Evolutionary conservation across 2,329 filamentous ascomycete species (phyloP).

Genomic region (Trichoderma oligosporum): DNA sequence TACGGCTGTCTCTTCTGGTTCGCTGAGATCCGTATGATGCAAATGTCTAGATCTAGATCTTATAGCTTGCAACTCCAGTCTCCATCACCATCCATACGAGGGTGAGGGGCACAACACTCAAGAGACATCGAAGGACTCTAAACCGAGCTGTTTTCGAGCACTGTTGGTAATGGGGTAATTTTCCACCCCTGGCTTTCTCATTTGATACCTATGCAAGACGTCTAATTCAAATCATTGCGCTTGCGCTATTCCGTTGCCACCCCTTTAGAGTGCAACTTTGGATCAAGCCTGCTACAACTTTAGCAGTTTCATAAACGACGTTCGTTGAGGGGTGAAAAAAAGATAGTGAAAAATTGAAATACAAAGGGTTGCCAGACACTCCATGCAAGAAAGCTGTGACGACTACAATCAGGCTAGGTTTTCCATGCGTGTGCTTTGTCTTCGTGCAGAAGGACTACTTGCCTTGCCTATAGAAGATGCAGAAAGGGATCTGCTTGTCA

Average conservation of each 20-base stretch:
- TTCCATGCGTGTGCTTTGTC: not conserved
- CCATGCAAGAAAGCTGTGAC: not conserved
- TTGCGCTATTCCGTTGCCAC: conserved; percentile 7
- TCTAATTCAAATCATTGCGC: not conserved
- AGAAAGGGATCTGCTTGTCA: not conserved
- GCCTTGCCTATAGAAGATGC: not conserved
- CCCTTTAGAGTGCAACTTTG: not conserved
- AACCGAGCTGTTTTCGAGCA: not conserved
- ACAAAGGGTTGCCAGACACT: not conserved
- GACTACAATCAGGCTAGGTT: not conserved
- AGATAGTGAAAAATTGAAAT: not conserved
- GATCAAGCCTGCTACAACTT: not conserved
- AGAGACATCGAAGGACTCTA: not conserved
- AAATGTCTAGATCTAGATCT: not conserved
- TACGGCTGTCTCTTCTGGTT: too few relatives aligned
- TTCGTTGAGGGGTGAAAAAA: conserved; percentile 7
- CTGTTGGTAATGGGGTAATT: too few relatives aligned
- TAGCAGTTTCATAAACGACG: not conserved
- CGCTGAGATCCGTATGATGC: not conserved
- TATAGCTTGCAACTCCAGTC: not conserved
- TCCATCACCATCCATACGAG: not conserved
- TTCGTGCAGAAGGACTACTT: not conserved
- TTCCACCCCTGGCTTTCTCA: not conserved
- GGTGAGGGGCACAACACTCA: not conserved
- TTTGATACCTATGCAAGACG: not conserved